Evolutionary conservation across 2,329 filamentous ascomycete genomes (phyloP).

Genomic region (Sporothrix curviconia): DNA sequence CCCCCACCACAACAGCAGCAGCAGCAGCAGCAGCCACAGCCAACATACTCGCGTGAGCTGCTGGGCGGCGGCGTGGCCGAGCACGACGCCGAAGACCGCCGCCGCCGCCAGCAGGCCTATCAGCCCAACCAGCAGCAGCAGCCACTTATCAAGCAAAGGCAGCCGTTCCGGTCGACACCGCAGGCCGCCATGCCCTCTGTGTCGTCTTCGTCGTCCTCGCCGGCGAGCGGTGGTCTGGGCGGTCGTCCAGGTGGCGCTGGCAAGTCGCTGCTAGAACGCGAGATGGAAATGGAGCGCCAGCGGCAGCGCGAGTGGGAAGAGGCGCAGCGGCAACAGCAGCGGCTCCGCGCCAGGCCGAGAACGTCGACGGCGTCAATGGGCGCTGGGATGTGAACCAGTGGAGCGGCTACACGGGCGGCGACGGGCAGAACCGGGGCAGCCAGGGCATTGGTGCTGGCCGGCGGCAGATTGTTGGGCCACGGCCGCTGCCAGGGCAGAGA

Average conservation of each 20-base stretch:
- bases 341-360: slow-evolving; percentile 51
- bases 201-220: no score
- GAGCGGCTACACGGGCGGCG: slow-evolving; percentile 67
- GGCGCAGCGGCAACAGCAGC: slow-evolving; percentile 57
- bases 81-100: slow-evolving; percentile 52
- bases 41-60: slow-evolving; percentile 49
- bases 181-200: not conserved
- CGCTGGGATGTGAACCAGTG: slow-evolving; percentile 73
- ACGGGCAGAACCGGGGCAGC: slow-evolving; percentile 61
- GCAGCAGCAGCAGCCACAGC: slow-evolving; percentile 9
- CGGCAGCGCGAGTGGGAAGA: slow-evolving; percentile 76
- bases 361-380: slow-evolving; percentile 59
- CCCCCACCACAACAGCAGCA: slow-evolving; percentile 16
- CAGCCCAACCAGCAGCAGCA: slow-evolving; percentile 7
- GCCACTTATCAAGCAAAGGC: slow-evolving; percentile 9
- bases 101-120: slow-evolving; percentile 52
- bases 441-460: slow-evolving; percentile 63
- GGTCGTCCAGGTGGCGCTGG: no score
- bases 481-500: slow-evolving; percentile 50
- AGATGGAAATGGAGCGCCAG: slow-evolving; percentile 74
- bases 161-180: slow-evolving; percentile 6
- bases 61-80: slow-evolving; percentile 52
- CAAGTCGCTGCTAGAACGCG: slow-evolving; percentile 67
- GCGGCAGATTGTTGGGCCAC: slow-evolving; percentile 72
- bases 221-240: no score